These are phyloP conservation scores for Nicotiana obtusifolia DNA, from an alignment of 257 asterid genomes.

Conservation along the genomic window DNA sequence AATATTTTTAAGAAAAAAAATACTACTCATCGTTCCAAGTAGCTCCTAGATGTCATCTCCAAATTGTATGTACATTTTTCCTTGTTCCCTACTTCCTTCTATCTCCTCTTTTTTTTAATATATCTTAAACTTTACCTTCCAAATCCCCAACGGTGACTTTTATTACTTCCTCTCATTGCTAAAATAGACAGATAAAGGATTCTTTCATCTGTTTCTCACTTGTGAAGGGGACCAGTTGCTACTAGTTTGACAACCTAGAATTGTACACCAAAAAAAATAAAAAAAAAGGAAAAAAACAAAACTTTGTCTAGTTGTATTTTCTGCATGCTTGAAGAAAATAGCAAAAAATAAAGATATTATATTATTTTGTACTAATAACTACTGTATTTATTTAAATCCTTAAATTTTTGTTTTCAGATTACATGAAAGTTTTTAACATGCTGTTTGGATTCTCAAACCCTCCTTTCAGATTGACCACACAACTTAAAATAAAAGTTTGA, in stretches of 20 bases:
- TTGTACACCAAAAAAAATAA: no score
- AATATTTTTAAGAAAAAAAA: no score
- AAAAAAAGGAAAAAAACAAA: background rate
- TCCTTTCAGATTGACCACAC: background rate
- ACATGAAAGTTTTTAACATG: background rate
- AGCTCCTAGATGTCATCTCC: no score
- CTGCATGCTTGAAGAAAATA: background rate
- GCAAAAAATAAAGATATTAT: background rate
- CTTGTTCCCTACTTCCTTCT: no score
- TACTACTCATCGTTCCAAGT: no score
- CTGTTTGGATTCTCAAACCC: background rate
- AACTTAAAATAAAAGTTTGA: background rate
- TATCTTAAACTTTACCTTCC: no score
- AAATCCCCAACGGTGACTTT: no score
- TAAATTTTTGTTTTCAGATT: background rate
- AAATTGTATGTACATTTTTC: no score
- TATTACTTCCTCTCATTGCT: background rate
- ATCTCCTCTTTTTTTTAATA: no score
- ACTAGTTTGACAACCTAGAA: background rate
- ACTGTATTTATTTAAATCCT: background rate
- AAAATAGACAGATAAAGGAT: background rate
- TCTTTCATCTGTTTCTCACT: no score
- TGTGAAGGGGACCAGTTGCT: background rate
- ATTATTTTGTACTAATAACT: background rate
- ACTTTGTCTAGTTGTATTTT: background rate